Percentiles rank a stretch among this genome's conserved stretches.
Evolutionary conservation across 2,329 filamentous ascomycete species (phyloP).

Genomic region (Trichoderma harzianum): DNA sequence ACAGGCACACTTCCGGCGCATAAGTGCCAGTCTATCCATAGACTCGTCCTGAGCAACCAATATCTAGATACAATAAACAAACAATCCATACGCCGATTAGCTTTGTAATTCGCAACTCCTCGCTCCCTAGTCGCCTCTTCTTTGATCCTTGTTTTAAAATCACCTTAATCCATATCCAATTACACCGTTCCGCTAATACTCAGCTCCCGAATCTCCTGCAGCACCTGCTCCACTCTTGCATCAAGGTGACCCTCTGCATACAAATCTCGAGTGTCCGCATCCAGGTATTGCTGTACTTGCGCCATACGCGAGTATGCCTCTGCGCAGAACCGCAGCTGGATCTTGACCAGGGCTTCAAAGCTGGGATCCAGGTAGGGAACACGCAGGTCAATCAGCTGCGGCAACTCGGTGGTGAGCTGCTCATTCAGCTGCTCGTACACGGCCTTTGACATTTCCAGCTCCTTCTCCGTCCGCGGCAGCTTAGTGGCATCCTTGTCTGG

Average conservation of each 20-base stretch:
- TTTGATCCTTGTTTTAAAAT: not conserved
- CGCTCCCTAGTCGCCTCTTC: not conserved
- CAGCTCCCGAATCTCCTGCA: constrained; percentile 94
- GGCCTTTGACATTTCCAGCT: constrained; percentile 87
- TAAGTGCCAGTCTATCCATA: constrained; percentile 27
- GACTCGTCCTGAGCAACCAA: constrained; percentile 24
- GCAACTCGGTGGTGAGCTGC: constrained; percentile 87
- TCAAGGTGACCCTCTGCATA: constrained; percentile 94
- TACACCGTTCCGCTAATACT: constrained; percentile 78
- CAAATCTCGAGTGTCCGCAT: constrained; percentile 91
- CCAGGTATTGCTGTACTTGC: constrained; percentile 97
- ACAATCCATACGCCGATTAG: constrained; percentile 28
- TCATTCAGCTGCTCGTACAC: constrained; percentile 98
- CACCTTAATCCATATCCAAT: constrained; percentile 8
- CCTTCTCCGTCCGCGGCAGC: constrained; percentile 91
- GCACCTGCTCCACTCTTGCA: constrained; percentile 84
- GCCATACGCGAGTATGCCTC: constrained; percentile 98
- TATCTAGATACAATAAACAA: constrained; percentile 27
- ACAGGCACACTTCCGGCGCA: not conserved
- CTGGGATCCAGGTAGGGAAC: constrained; percentile 96
- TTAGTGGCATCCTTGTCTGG: constrained; percentile 98
- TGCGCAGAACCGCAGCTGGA: constrained; percentile 94
- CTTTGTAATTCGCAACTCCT: constrained; percentile 18
- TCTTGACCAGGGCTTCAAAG: constrained; percentile 98
- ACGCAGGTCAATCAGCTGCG: constrained; percentile 92